Evolutionary conservation across 306 rosid species (phyloP).

Genomic region (Vigna unguiculata): DNA sequence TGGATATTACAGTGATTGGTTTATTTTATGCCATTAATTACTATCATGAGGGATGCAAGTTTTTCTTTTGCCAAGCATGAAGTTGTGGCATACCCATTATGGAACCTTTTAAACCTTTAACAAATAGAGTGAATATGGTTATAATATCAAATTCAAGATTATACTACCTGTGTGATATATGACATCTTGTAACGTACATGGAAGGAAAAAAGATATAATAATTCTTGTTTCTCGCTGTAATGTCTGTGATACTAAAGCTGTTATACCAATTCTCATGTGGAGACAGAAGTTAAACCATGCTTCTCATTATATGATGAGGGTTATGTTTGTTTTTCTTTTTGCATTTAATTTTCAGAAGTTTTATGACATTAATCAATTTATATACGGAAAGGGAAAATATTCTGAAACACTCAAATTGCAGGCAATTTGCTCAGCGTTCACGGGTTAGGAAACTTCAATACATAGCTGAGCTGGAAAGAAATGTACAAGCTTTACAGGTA

Average conservation of each 20-base stretch:
- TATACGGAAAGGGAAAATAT: slow-evolving; percentile 9
- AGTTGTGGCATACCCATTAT: slow-evolving; percentile 12
- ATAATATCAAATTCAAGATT: slow-evolving; percentile 24
- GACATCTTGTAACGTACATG: neutral
- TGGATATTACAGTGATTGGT: slow-evolving; percentile 32
- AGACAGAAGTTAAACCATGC: neutral
- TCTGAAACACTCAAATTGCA: slow-evolving; percentile 55
- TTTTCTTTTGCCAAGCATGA: slow-evolving; percentile 20
- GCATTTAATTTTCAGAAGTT: neutral
- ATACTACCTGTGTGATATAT: slow-evolving; percentile 10
- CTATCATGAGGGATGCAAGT: slow-evolving; percentile 30
- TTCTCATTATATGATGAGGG: slow-evolving; percentile 9
- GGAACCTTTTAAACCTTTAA: slow-evolving; percentile 25
- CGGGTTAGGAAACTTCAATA: slow-evolving; percentile 98
- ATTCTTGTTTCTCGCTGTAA: slow-evolving; percentile 4
- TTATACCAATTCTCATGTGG: slow-evolving; percentile 4
- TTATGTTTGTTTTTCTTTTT: neutral
- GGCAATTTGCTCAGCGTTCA: slow-evolving; percentile 99
- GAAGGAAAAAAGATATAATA: slow-evolving; percentile 13
- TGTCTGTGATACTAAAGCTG: slow-evolving; percentile 35
- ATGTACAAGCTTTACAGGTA: slow-evolving; percentile 95
- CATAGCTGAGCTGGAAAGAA: slow-evolving; percentile 98
- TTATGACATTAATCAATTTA: slow-evolving; percentile 10
- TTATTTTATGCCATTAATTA: slow-evolving; percentile 2
- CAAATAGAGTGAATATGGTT: neutral